phyloP scores from a whole-genome alignment of 768 basidiomycete species.

The Scleroderma citrinum region DNA sequence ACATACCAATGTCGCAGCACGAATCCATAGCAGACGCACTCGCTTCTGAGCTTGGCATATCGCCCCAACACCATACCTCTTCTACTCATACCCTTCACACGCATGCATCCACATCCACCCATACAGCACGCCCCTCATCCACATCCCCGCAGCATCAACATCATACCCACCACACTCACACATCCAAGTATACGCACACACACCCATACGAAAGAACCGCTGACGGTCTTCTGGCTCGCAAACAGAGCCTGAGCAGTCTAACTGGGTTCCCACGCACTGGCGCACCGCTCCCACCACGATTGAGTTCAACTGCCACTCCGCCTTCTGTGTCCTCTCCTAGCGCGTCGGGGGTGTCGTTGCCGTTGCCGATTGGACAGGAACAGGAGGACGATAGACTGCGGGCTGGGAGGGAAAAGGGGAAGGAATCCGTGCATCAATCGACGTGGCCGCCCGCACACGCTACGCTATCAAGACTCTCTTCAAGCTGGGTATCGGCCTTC shows the following conservation, averaged over 20 bases:
- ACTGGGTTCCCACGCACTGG: slow-evolving; percentile 8
- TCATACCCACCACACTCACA: neutral
- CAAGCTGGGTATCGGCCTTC: slow-evolving; percentile 47
- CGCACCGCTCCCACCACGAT: slow-evolving; percentile 14
- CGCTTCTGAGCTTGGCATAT: slow-evolving; percentile 20
- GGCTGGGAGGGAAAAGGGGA: neutral
- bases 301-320: slow-evolving; percentile 17
- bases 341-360: slow-evolving; percentile 2
- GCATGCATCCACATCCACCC: neutral
- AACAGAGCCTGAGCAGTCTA: slow-evolving; percentile 6
- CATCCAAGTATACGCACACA: neutral
- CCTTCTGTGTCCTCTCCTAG: slow-evolving; percentile 11
- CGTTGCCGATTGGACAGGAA: neutral
- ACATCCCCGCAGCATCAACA: no score
- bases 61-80: slow-evolving; percentile 1
- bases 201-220: slow-evolving; percentile 6
- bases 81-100: slow-evolving; percentile 8
- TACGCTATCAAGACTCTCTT: slow-evolving; percentile 41
- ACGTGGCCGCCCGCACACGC: slow-evolving; percentile 23
- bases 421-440: neutral
- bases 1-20: slow-evolving; percentile 25
- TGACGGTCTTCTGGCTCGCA: neutral
- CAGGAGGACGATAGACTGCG: neutral
- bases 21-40: slow-evolving; percentile 34
- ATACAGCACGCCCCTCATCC: neutral